A percentile compares a stretch with the other conserved stretches of the same genome.
These are phyloP conservation scores for Xylariaceae sp. DNA, from an alignment of 2,329 filamentous ascomycete species.

Conservation along the genomic window DNA sequence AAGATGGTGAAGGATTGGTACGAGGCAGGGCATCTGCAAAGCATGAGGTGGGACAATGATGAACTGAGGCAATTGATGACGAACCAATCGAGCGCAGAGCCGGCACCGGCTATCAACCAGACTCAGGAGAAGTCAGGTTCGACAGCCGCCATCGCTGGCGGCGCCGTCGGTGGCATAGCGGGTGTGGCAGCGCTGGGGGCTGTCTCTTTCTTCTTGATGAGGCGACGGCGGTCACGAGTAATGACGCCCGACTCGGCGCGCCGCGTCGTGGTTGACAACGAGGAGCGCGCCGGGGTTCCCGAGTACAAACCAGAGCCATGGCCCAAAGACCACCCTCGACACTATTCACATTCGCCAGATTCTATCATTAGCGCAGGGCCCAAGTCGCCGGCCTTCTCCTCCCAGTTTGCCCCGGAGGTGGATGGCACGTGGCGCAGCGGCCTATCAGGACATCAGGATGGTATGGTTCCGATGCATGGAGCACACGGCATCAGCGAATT, in stretches of 20 bases:
- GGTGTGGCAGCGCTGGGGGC: slow-evolving; percentile 9
- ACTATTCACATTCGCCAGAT: slow-evolving; percentile 15
- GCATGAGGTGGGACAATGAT: slow-evolving; percentile 24
- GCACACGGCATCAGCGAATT: slow-evolving; percentile 16
- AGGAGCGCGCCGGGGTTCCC: slow-evolving; percentile 14
- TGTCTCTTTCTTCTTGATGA: slow-evolving; percentile 12
- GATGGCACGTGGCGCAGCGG: slow-evolving; percentile 14
- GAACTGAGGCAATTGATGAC: slow-evolving; percentile 25
- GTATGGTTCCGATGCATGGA: slow-evolving; percentile 3
- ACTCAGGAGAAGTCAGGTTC: slow-evolving; percentile 1
- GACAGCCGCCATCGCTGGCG: slow-evolving; percentile 22
- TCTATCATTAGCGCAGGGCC: slow-evolving; percentile 4
- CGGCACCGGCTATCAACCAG: not conserved
- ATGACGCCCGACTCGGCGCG: slow-evolving; percentile 3
- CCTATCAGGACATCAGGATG: slow-evolving; percentile 11
- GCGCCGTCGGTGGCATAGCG: slow-evolving; percentile 22
- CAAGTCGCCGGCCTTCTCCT: slow-evolving; percentile 6
- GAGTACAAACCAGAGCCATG: slow-evolving; percentile 27
- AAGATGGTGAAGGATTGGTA: slow-evolving; percentile 32
- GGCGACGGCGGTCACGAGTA: slow-evolving; percentile 10
- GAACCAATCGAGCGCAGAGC: slow-evolving; percentile 1
- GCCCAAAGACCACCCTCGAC: slow-evolving; percentile 10
- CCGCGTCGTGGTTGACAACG: not conserved
- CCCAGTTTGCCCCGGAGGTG: slow-evolving; percentile 9
- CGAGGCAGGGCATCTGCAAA: slow-evolving; percentile 22